phyloP scores from a whole-genome alignment of 2,329 filamentous ascomycete genomes.

The Colletotrichum sidae region DNA sequence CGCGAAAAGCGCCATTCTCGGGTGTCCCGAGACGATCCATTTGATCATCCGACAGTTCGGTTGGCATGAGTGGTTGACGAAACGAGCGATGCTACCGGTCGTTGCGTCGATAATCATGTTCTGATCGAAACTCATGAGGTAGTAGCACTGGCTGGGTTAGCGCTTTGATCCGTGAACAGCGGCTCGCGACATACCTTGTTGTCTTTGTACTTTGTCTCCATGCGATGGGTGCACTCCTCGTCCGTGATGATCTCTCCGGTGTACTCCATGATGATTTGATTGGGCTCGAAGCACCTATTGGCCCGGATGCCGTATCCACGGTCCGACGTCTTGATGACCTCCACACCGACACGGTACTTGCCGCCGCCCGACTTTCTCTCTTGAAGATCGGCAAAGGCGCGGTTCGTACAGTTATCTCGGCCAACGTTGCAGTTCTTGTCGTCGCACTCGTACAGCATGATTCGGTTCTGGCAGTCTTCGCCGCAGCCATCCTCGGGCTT shows the following conservation, averaged over 20 bases:
- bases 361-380: conserved; percentile 81
- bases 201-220: conserved; percentile 93
- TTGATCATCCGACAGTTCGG: conserved; percentile 99
- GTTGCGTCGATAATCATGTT: conserved; percentile 99
- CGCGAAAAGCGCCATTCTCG: conserved; percentile 96
- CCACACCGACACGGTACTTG: conserved; percentile 91
- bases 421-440: conserved; percentile 87
- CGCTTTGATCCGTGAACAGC: conserved; percentile 29
- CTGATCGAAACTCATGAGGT: conserved; percentile 98
- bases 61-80: conserved; percentile 97
- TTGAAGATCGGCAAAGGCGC: conserved; percentile 84
- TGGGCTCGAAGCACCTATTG: conserved; percentile 86
- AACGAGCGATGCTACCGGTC: conserved; percentile 93
- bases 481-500: conserved; percentile 82
- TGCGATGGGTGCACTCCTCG: conserved; percentile 90
- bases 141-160: conserved; percentile 79
- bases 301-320: conserved; percentile 92
- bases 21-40: conserved; percentile 93
- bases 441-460: conserved; percentile 98
- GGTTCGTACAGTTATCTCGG: conserved; percentile 81
- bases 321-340: conserved; percentile 91
- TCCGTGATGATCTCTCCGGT: conserved; percentile 98
- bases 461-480: conserved; percentile 91
- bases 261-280: conserved; percentile 98
- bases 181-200: conserved; percentile 75